phyloP scores from a whole-genome alignment of 805 yeast genomes.

The Yueomyces sp. region DNA sequence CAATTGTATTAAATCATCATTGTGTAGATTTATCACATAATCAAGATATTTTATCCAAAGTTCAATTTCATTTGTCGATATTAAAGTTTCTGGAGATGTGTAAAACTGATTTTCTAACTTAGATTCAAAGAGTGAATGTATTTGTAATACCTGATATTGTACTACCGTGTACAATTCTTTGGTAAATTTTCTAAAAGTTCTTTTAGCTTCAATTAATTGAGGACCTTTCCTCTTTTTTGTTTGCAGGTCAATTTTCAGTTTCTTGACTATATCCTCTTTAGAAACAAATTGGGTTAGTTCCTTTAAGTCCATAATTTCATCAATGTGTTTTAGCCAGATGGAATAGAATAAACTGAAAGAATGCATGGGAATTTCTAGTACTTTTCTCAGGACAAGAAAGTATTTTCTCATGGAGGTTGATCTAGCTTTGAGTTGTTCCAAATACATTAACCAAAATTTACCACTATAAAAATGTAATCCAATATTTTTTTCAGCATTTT shows the following conservation, averaged over 20 bases:
- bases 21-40: conserved; percentile 12
- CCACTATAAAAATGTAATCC: conserved; percentile 24
- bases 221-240: conserved; percentile 19
- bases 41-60: conserved; percentile 19
- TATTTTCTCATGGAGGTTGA: conserved; percentile 12
- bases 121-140: conserved; percentile 20
- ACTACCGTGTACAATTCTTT: conserved; percentile 20
- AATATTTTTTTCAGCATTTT: conserved; percentile 18
- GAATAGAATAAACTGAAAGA: conserved; percentile 21
- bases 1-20: conserved; percentile 11
- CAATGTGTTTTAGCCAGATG: conserved; percentile 19
- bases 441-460: conserved; percentile 24
- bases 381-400: conserved; percentile 16
- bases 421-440: conserved; percentile 15
- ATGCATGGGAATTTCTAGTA: conserved; percentile 20
- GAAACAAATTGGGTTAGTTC: conserved; percentile 14
- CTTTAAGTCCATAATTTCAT: conserved; percentile 15
- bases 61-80: conserved; percentile 12
- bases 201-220: conserved; percentile 23
- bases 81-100: conserved; percentile 15
- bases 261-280: conserved; percentile 12
- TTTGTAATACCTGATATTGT: conserved; percentile 19
- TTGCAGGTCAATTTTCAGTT: conserved; percentile 12
- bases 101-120: conserved; percentile 15
- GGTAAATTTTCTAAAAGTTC: conserved; percentile 15